These are phyloP conservation scores for Triticum monococcum DNA, from an alignment of 176 grass and related monocot genomes.

Conservation along the genomic window DNA sequence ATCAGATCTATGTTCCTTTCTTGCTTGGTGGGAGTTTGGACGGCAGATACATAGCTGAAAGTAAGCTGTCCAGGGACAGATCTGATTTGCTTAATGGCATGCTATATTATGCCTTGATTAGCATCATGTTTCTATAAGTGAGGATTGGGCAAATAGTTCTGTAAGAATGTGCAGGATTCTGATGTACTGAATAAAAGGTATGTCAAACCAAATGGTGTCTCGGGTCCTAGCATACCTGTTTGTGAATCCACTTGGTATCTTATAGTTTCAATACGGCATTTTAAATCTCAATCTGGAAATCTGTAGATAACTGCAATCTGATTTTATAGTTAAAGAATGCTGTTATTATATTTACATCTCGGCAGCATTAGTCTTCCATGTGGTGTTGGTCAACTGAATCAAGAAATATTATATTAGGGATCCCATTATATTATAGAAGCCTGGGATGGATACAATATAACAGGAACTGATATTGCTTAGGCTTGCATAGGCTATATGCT, in stretches of 20 bases:
- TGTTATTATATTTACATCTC: not conserved
- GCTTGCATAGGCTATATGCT: constrained; percentile 4
- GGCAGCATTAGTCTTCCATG: constrained; percentile 4
- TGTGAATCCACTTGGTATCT: not conserved
- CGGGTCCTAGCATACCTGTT: not conserved
- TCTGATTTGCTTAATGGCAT: not conserved
- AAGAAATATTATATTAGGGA: constrained; percentile 20
- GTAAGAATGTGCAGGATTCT: not conserved
- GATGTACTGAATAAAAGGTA: not conserved
- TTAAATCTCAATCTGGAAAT: not conserved
- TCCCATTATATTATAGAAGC: not conserved
- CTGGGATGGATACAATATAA: constrained; percentile 15
- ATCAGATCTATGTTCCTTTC: not conserved
- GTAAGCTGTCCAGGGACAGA: not conserved
- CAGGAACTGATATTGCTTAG: not conserved
- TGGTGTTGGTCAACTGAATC: constrained; percentile 31
- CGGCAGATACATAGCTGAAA: not conserved
- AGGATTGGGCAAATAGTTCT: not conserved
- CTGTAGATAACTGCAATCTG: not conserved
- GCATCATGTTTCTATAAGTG: not conserved
- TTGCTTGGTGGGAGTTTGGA: constrained; percentile 1
- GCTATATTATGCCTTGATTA: not conserved
- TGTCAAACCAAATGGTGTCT: not conserved
- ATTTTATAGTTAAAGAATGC: constrained; percentile 1
- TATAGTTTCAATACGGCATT: not conserved